These are phyloP conservation scores for Blechomonas ayalai DNA, from an alignment of 208 protist genomes.

Conservation along the genomic window DNA sequence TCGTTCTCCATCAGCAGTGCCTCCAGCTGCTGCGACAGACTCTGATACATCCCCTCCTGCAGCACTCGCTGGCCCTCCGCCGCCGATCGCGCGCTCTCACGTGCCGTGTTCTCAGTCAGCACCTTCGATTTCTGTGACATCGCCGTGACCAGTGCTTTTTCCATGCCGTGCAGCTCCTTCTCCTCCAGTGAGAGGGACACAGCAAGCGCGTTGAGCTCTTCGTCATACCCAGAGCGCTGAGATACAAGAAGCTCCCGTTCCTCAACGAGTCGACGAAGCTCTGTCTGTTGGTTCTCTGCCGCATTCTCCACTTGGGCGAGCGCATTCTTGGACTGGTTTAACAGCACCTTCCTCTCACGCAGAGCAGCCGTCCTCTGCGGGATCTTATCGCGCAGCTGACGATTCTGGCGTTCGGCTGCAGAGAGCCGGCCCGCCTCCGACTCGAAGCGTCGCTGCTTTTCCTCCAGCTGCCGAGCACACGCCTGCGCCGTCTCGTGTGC, in stretches of 20 bases:
- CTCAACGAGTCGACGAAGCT: slow-evolving; percentile 38
- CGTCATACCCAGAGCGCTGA: slow-evolving; percentile 35
- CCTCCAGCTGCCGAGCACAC: slow-evolving; percentile 45
- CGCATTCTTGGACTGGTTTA: slow-evolving; percentile 23
- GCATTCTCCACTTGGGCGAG: slow-evolving; percentile 25
- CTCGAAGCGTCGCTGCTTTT: slow-evolving; percentile 66
- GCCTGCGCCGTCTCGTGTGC: slow-evolving; percentile 32
- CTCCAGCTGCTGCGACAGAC: slow-evolving; percentile 85
- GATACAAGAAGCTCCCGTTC: slow-evolving; percentile 37
- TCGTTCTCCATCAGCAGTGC: slow-evolving; percentile 87
- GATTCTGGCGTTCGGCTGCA: slow-evolving; percentile 77
- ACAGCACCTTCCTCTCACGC: slow-evolving; percentile 69
- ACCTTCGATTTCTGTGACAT: slow-evolving; percentile 63
- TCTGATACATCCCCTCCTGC: slow-evolving; percentile 83
- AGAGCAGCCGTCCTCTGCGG: slow-evolving; percentile 69
- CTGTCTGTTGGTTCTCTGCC: slow-evolving; percentile 51
- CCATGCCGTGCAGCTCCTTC: slow-evolving; percentile 47
- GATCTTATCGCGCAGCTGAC: slow-evolving; percentile 73
- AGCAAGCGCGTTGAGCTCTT: slow-evolving; percentile 47
- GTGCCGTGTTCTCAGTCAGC: slow-evolving; percentile 59
- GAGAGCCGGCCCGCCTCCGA: slow-evolving; percentile 70
- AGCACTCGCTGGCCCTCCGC: slow-evolving; percentile 74
- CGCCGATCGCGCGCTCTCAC: slow-evolving; percentile 31
- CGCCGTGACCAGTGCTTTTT: slow-evolving; percentile 42
- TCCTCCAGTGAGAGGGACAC: slow-evolving; percentile 52